Conservation (phyloP, 2,329 filamentous ascomycete species). For the Elsinoe ampelina region DNA sequence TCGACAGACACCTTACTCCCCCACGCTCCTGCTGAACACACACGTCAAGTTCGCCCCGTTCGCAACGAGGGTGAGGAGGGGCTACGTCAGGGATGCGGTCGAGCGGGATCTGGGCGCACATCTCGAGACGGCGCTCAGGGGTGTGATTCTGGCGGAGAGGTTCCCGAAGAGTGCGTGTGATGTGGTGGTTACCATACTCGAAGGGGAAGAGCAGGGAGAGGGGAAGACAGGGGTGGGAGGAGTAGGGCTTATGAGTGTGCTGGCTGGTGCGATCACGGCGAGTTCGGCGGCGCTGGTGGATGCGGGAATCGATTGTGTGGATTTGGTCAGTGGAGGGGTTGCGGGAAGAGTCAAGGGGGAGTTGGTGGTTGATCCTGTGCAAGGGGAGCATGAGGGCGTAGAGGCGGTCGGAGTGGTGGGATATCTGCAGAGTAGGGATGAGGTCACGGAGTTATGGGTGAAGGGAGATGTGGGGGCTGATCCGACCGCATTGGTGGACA, state of each 20-base stretch:
- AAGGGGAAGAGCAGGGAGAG: slow-evolving; percentile 72
- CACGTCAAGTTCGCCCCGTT: slow-evolving; percentile 97
- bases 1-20: slow-evolving; percentile 81
- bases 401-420: slow-evolving; percentile 80
- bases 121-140: slow-evolving; percentile 79
- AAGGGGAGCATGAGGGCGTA: slow-evolving; percentile 68
- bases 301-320: slow-evolving; percentile 91
- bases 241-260: slow-evolving; percentile 84
- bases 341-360: slow-evolving; percentile 59
- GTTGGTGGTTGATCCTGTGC: slow-evolving; percentile 70
- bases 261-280: slow-evolving; percentile 87
- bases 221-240: slow-evolving; percentile 35
- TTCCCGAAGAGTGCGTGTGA: slow-evolving; percentile 99
- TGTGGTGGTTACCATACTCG: slow-evolving; percentile 82
- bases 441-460: slow-evolving; percentile 90
- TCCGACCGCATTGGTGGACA: slow-evolving; percentile 50
- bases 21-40: slow-evolving; percentile 82
- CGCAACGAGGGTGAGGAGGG: slow-evolving; percentile 69
- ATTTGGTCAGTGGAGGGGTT: slow-evolving; percentile 80
- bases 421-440: slow-evolving; percentile 77
- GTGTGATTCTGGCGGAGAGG: slow-evolving; percentile 81
- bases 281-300: slow-evolving; percentile 88
- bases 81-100: slow-evolving; percentile 74
- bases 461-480: slow-evolving; percentile 56
- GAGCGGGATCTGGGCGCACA: slow-evolving; percentile 88